A percentile compares a stretch with the other conserved stretches of the same genome.
These are phyloP conservation scores for Hypoxylon cercidicola DNA, from an alignment of 495 filamentous ascomycete genomes.

Conservation along the genomic window DNA sequence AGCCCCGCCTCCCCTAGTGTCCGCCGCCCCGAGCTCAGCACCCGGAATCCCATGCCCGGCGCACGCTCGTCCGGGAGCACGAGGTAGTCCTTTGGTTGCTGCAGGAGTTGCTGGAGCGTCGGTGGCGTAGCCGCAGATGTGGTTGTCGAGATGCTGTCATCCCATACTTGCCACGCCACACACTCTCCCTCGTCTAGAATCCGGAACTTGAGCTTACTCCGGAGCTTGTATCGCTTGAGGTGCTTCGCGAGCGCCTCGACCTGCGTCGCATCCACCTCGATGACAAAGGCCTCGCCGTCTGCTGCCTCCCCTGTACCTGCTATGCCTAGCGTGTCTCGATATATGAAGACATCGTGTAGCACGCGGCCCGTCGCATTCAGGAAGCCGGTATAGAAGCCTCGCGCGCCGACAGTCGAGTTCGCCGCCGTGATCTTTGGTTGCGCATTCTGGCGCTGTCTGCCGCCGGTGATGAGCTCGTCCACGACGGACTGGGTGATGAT, in stretches of 20 bases:
- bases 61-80: conserved; percentile 70
- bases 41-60: conserved; percentile 72
- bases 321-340: conserved; percentile 62
- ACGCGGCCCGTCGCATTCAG: conserved; percentile 86
- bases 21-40: conserved; percentile 57
- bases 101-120: not conserved
- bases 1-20: conserved; percentile 30
- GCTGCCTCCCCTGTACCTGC: conserved; percentile 46
- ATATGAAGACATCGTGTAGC: conserved; percentile 90
- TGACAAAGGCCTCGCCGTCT: conserved; percentile 68
- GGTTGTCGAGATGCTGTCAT: conserved; percentile 22
- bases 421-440: conserved; percentile 17
- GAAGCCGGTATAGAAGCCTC: conserved; percentile 80
- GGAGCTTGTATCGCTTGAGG: conserved; percentile 83
- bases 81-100: conserved; percentile 40
- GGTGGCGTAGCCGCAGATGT: conserved; percentile 1
- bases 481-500: conserved; percentile 80
- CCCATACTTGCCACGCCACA: conserved; percentile 76
- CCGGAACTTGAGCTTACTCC: conserved; percentile 77
- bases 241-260: conserved; percentile 70
- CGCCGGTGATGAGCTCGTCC: conserved; percentile 34
- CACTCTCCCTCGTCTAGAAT: conserved; percentile 70
- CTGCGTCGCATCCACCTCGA: conserved; percentile 81
- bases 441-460: conserved; percentile 11
- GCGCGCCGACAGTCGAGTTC: conserved; percentile 7